phyloP scores from a whole-genome alignment of 2,329 filamentous ascomycete species.

The Periconia sp. region DNA sequence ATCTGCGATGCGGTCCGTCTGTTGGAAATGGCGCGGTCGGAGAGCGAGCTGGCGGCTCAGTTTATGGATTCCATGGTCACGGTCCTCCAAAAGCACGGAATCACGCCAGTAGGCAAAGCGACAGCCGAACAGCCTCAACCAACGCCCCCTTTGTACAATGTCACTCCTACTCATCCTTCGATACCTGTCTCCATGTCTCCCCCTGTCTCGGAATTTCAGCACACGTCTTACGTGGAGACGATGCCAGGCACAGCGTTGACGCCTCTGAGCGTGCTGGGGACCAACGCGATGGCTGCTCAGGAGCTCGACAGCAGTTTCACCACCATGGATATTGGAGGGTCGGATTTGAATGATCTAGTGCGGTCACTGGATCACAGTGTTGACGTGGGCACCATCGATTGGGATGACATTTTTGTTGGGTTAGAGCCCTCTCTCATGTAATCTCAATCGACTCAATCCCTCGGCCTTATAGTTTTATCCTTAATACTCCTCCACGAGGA shows the following conservation, averaged over 20 bases:
- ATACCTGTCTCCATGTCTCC: too few species aligned
- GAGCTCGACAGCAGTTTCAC: background rate
- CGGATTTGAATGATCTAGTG: conserved; percentile 10
- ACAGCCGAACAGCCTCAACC: background rate
- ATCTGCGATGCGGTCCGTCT: conserved; percentile 36
- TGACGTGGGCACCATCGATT: conserved; percentile 11
- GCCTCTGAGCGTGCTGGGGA: background rate
- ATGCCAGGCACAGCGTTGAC: background rate
- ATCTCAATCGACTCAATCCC: background rate
- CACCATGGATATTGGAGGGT: background rate
- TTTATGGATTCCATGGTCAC: conserved; percentile 37
- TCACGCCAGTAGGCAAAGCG: conserved; percentile 8
- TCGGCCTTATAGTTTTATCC: too few species aligned
- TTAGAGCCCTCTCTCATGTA: conserved; percentile 1
- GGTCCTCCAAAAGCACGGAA: conserved; percentile 28
- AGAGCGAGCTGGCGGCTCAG: conserved; percentile 30
- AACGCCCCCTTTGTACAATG: background rate
- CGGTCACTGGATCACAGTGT: conserved; percentile 12
- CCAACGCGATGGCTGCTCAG: background rate
- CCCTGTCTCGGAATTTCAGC: background rate
- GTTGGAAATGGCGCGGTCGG: conserved; percentile 33
- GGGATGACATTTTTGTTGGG: conserved; percentile 16
- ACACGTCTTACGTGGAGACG: background rate
- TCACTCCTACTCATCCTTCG: background rate
- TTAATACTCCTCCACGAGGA: background rate